These are phyloP conservation scores for Cladosporium cucumerinum DNA, from an alignment of 2,329 filamentous ascomycete species.

Conservation along the genomic window DNA sequence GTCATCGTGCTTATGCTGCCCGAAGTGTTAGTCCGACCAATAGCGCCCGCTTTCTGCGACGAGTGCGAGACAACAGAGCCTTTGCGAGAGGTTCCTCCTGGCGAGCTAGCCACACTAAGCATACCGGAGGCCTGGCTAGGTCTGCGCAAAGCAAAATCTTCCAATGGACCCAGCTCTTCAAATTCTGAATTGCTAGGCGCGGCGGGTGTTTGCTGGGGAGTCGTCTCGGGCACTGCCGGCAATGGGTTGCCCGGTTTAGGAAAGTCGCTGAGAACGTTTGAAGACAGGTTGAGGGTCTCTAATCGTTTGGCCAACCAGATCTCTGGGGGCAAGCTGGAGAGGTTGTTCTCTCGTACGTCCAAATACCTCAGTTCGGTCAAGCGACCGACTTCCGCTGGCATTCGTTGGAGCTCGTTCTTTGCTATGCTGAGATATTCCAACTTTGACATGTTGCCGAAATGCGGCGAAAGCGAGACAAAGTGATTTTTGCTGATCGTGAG, in stretches of 20 bases:
- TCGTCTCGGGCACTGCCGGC: conserved; percentile 33
- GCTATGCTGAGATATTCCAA: conserved; percentile 92
- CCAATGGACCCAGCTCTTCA: conserved; percentile 69
- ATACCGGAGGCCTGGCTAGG: conserved; percentile 79
- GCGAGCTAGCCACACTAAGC: conserved; percentile 57
- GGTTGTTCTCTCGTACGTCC: conserved; percentile 89
- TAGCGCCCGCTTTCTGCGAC: conserved; percentile 55
- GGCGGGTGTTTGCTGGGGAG: conserved; percentile 33
- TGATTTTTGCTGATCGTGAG: conserved; percentile 92
- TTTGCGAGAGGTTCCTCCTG: conserved; percentile 56
- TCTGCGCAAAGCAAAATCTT: conserved; percentile 63
- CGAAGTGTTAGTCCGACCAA: conserved; percentile 74
- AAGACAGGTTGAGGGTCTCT: conserved; percentile 90
- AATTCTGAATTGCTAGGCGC: conserved; percentile 64
- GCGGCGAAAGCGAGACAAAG: conserved; percentile 81
- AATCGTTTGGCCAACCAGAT: conserved; percentile 93
- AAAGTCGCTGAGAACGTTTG: conserved; percentile 86
- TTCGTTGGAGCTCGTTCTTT: conserved; percentile 78
- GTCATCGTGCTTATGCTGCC: conserved; percentile 55
- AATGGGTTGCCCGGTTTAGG: conserved; percentile 75
- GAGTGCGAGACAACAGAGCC: conserved; percentile 79
- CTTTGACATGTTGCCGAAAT: conserved; percentile 77
- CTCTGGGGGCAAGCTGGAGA: conserved; percentile 82
- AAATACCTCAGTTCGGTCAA: conserved; percentile 79
- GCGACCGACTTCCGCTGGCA: conserved; percentile 85